Evolutionary conservation across 2,329 filamentous ascomycete species (phyloP), one percentile per base, ranked within the genome.

Genomic region (Fusarium fracticaudum): DNA sequence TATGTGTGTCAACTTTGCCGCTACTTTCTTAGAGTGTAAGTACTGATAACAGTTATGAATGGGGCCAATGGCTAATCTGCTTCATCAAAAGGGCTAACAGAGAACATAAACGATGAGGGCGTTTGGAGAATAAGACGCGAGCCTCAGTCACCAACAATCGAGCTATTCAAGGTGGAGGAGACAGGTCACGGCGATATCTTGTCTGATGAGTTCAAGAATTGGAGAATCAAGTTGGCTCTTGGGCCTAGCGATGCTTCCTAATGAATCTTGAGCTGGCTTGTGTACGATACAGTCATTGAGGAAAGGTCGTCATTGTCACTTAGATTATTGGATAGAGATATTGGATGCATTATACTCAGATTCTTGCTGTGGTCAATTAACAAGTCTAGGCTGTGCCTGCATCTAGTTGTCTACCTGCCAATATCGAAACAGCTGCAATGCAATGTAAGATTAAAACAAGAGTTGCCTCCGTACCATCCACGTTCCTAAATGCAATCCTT

Each of bases 1-100:
- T 79, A 89, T 93, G 75, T 98, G 95, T 80, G 96, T 98, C 79
- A 98, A 97, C 77, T 98, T 98, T 83, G 91, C 94, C 3, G 91
- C 90, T 4, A 87, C 84, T 1, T 94, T 98, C 76, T 83, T 98
- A 22, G 91, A 92, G 13, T 97, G 94, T 94, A 82, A 83, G 91
- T 82, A 60, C 15, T 41, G 26, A 29, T 31, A n/a, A 29, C 14
- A 29, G 18, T 14, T 50, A 9, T 29, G 11, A 18, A 43, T 12
- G 17, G 18, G 12, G 8, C 12, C 18, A 8, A 18, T n/a, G 14
- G 53, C 31, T 53, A 51, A 60, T 81, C 69, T 35, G 20, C 7
- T 33, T 29, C 7, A 22, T 40, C 15, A 12, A 47, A 55, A 94
- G 92, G 92, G 86, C 81, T 92, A 79, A 86, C 90, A 69, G 88